Percentiles rank a stretch among this genome's conserved stretches.
These are phyloP conservation scores for Aspergillus intermedius DNA, from an alignment of 2,329 filamentous ascomycete species.

Conservation along the genomic window DNA sequence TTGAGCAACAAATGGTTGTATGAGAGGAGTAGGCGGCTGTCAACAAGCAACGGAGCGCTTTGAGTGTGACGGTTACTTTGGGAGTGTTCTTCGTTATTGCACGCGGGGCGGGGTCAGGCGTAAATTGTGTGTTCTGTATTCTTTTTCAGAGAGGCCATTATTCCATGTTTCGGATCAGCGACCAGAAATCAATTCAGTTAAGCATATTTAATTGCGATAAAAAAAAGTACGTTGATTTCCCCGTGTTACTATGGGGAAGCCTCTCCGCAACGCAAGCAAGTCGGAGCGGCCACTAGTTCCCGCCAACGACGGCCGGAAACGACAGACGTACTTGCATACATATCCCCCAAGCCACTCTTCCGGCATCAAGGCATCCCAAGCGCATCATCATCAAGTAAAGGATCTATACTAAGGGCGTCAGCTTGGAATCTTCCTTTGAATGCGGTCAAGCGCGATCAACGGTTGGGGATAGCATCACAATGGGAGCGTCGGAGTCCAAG, in stretches of 20 bases:
- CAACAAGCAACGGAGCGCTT: conserved; percentile 31
- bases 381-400: neutral
- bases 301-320: too few relatives aligned
- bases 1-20: conserved; percentile 95
- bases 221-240: too few relatives aligned
- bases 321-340: too few relatives aligned
- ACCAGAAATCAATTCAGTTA: neutral
- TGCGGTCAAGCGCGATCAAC: conserved; percentile 13
- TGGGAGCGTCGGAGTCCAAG: conserved; percentile 99
- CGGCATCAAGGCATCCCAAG: neutral
- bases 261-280: too few relatives aligned
- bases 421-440: neutral
- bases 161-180: neutral
- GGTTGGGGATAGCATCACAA: conserved; percentile 38
- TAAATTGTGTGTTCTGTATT: conserved; percentile 10
- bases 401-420: neutral
- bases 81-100: conserved; percentile 6
- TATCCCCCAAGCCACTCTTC: too few relatives aligned
- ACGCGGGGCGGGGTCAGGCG: conserved; percentile 9
- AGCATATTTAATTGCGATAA: too few relatives aligned
- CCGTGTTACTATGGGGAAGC: too few relatives aligned
- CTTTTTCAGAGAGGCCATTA: neutral
- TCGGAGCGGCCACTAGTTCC: too few relatives aligned
- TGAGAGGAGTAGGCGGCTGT: conserved; percentile 57
- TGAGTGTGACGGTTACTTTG: conserved; percentile 11